Percentiles rank a stretch among this genome's conserved stretches.
Conservation (phyloP, 768 basidiomycete species). For the Trametes cubensis region DNA sequence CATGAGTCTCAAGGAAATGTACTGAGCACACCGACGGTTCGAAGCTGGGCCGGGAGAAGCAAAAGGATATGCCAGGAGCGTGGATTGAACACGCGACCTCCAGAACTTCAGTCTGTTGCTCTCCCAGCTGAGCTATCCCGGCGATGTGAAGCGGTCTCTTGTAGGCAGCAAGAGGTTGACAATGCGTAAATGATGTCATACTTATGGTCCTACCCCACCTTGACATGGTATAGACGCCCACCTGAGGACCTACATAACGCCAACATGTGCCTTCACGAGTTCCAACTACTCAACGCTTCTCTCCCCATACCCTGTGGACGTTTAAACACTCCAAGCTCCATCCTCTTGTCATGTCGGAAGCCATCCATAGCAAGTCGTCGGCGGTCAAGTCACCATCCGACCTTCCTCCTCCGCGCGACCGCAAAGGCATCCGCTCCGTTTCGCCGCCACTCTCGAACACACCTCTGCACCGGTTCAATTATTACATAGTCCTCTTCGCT, state of each 20-base stretch:
- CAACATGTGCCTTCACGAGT: neutral
- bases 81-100: constrained; percentile 29
- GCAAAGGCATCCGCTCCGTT: constrained; percentile 39
- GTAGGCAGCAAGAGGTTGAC: neutral
- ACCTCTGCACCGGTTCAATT: constrained; percentile 53
- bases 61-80: constrained; percentile 22
- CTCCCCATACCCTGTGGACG: neutral
- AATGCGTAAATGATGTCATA: neutral
- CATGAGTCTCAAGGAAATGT: too few species aligned
- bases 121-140: constrained; percentile 42
- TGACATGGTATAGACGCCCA: neutral
- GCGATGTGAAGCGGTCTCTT: constrained; percentile 6
- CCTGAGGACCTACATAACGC: neutral
- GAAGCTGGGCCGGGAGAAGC: too few species aligned
- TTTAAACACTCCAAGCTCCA: neutral
- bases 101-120: constrained; percentile 41
- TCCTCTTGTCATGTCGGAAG: constrained; percentile 20
- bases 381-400: constrained; percentile 28
- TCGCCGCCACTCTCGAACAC: constrained; percentile 48
- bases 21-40: too few species aligned
- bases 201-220: neutral
- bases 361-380: constrained; percentile 10
- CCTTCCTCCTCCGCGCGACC: constrained; percentile 34
- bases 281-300: neutral
- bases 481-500: constrained; percentile 46